Evolutionary conservation across 495 filamentous ascomycete species (phyloP).

Genomic region (Hyaloscypha finlandica): DNA sequence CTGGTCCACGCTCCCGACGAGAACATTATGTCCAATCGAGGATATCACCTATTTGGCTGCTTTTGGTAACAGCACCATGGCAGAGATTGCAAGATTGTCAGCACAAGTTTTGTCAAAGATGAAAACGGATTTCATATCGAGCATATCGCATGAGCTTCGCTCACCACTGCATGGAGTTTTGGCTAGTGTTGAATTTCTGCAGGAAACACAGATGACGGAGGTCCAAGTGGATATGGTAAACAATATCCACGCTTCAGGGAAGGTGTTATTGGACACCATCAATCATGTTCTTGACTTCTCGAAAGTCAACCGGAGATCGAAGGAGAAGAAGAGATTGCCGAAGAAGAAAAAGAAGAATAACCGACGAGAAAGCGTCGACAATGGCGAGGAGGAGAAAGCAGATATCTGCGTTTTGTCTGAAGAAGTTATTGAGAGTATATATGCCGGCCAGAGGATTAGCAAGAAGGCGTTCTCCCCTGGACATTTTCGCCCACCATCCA

Average conservation of each 20-base stretch:
- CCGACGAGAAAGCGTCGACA: conserved; percentile 20
- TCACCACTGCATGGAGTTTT: conserved; percentile 65
- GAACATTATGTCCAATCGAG: conserved; percentile 44
- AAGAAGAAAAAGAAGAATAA: conserved; percentile 17
- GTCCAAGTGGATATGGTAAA: conserved; percentile 58
- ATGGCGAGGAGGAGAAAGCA: conserved; percentile 21
- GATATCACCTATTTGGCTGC: conserved; percentile 57
- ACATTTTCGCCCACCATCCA: conserved; percentile 21
- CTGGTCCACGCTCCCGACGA: conserved; percentile 53
- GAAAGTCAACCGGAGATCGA: conserved; percentile 52
- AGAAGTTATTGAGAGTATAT: conserved; percentile 48
- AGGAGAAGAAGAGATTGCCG: conserved; percentile 21
- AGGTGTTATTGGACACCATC: conserved; percentile 77
- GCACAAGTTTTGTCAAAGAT: conserved; percentile 44
- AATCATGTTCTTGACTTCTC: conserved; percentile 71
- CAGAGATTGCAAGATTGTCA: conserved; percentile 56
- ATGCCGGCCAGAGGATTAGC: conserved; percentile 36
- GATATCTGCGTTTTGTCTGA: conserved; percentile 42
- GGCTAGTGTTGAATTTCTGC: conserved; percentile 69
- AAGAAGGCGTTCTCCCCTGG: conserved; percentile 29
- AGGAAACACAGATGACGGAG: conserved; percentile 56
- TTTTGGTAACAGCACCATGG: conserved; percentile 55
- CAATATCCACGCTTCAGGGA: conserved; percentile 73
- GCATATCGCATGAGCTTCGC: conserved; percentile 76
- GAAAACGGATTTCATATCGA: conserved; percentile 72